Base-by-base conservation (phyloP, 2,329 filamentous ascomycete species). In the Torrubiella hemipterigena region DNA sequence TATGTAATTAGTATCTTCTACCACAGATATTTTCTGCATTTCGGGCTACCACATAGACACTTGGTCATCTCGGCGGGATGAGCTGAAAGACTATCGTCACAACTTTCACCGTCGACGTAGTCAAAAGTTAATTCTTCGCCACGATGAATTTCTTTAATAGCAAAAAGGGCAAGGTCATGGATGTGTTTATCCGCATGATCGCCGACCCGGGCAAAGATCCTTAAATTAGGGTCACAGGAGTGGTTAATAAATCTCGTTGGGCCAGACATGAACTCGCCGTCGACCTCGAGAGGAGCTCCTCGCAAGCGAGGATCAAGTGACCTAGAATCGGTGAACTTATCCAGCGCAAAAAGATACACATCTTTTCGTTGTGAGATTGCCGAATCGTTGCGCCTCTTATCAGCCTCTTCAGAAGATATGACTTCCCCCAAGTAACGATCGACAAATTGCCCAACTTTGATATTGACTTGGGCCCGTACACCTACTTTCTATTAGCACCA, bases 221-320 rank as follows among this genome's bases (percentile, higher is more conserved):
- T 66, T 46, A 85, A 67, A 45, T 87, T 89, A 0, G 83, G 82
- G 5, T 82, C 71, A 49, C 83, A 89, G 3, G 73, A 81, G 50
- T 91, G 83, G 44, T 91, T 91, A 50, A 89, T 81, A 52, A 89
- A 91, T 3, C 82, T 70, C 0, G 81, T 83, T 0, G 81, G 80
- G 0, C 81, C 81, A 1, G 82, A 81, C 61, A 78, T 74, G 50
- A 80, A 81, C 49, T 87, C 77, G 9, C 84, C 84, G 34, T 77
- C 75, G 0, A 77, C 67, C 40, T 77, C 73, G 4, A 80, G 55
- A 12, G 73, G 64, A 6, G 66, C 57, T 0, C 65, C 67, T 4
- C 63, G 59, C 0, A 80, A 61, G 1, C 71, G 59, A n/a, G 60
- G 55, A 37, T 78, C 72, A 8, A 64, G 55, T 2, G 69, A 73